Conservation (phyloP, 768 basidiomycete species). For the Zangia roseola region DNA sequence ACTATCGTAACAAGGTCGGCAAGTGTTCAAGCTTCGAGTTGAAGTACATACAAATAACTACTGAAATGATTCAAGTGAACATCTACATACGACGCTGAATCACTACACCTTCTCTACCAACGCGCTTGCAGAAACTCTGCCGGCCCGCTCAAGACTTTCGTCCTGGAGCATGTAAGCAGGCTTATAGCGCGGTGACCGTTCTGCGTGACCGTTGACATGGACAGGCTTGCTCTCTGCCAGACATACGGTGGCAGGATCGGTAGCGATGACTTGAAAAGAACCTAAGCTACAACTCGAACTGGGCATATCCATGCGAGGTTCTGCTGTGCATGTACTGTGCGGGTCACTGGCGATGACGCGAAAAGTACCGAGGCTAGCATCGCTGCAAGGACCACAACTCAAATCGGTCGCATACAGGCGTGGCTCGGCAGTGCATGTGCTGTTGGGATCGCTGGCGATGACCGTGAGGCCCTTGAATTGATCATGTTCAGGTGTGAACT, state of each 20-base stretch:
- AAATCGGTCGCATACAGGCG: neutral
- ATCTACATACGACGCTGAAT: no score
- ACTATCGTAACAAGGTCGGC: no score
- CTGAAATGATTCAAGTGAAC: neutral
- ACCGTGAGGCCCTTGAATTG: constrained; percentile 10
- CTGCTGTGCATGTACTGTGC: constrained; percentile 16
- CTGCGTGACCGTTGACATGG: constrained; percentile 1
- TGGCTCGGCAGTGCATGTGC: constrained; percentile 18
- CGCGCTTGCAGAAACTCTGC: constrained; percentile 42
- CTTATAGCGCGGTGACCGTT: constrained; percentile 43
- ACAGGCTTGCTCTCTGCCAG: constrained; percentile 8
- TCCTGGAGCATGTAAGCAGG: constrained; percentile 84
- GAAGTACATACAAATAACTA: neutral
- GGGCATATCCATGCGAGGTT: constrained; percentile 2
- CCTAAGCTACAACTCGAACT: constrained; percentile 1
- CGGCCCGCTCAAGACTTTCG: constrained; percentile 69
- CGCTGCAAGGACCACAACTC: neutral
- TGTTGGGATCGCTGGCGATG: constrained; percentile 19
- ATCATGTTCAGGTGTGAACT: neutral
- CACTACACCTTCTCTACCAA: constrained; percentile 9
- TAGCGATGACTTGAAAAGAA: constrained; percentile 18
- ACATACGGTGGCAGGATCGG: constrained; percentile 21
- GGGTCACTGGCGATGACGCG: constrained; percentile 20
- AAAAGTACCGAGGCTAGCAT: constrained; percentile 10
- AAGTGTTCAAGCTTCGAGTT: no score